Evolutionary conservation across 2,329 filamentous ascomycete genomes (phyloP), one percentile per base, ranked within the genome.

Genomic region (Epichloe coenophiala): DNA sequence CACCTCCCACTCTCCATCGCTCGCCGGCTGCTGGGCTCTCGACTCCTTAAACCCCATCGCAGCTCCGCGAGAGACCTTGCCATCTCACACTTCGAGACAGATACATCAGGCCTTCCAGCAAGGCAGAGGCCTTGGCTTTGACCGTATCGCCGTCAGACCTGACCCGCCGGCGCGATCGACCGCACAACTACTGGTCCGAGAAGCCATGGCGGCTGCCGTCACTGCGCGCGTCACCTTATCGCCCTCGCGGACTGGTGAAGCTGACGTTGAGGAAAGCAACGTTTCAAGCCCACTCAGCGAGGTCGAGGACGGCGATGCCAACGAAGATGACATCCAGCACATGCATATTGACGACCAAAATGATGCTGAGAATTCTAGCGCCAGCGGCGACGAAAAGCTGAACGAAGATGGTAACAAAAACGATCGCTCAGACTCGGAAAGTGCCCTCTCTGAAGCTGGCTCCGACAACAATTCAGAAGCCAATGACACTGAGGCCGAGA

Each of bases 271-370:
- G 58, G 81, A 83, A 60, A 86, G 85, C 64, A 83, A 81, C 64
- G 75, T 86, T 49, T 96, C 90, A 39, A 97, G 91, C 67, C 93
- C 89, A 61, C 75, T 97, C 59, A 96, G 88, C 70, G 91, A 96
- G 60, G 86, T 95, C 51, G 89, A 90, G 61, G 87, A 95, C 60
- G 80, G 80, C 60, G 83, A 87, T 55, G 77, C 73, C 42, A 84
- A 87, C 48, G 81, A 86, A 55, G 84, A 85, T 47, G 79, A 79
- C 47, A 73, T 77, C 55, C 83, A 84, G 49, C 77, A 77, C 54
- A 75, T 78, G 65, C 69, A 71, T 54, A 65, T 74, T 45, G 68
- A 71, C 54, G 65, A 61, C 53, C 68, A 63, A 13, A 54, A 53
- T 47, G 55, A 65, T 45, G 61, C 60, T 48, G 60, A 65, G 7